phyloP scores from a whole-genome alignment of 176 grass and related monocot genomes.

The Saccharum officinarum region DNA sequence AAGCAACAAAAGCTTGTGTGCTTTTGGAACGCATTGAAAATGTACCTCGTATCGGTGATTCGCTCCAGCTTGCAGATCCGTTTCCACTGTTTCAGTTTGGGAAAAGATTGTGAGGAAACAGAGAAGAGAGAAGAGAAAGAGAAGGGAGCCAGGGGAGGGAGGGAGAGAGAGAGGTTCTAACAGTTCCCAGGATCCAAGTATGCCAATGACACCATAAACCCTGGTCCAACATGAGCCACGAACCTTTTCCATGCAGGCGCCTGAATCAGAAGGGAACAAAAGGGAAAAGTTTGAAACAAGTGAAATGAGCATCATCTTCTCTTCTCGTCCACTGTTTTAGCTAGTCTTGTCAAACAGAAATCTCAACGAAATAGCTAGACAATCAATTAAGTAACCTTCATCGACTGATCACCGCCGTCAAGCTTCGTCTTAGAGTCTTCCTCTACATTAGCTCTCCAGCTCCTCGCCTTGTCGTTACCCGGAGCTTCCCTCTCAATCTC shows the following conservation, averaged over 20 bases:
- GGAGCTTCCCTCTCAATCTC: constrained; percentile 43
- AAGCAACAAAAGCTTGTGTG: background rate
- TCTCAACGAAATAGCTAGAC: too few species aligned
- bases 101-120: background rate
- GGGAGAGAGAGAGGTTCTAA: constrained; percentile 33
- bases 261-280: constrained; percentile 32
- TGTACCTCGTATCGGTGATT: constrained; percentile 86
- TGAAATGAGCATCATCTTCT: background rate
- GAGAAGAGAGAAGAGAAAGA: constrained; percentile 1
- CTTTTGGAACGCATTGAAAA: constrained; percentile 12
- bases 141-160: background rate
- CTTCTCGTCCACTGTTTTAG: background rate
- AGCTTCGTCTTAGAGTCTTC: constrained; percentile 26
- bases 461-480: constrained; percentile 16
- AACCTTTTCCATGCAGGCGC: constrained; percentile 73
- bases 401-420: background rate
- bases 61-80: constrained; percentile 84
- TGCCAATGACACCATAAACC: constrained; percentile 90
- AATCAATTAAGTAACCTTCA: constrained; percentile 28
- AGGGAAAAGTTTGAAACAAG: background rate
- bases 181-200: constrained; percentile 94
- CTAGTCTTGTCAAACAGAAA: background rate
- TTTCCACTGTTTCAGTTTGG: constrained; percentile 73
- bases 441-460: constrained; percentile 16
- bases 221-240: constrained; percentile 79